These are phyloP conservation scores for Triadica sebifera DNA, from an alignment of 345 rosid genomes.

Conservation along the genomic window DNA sequence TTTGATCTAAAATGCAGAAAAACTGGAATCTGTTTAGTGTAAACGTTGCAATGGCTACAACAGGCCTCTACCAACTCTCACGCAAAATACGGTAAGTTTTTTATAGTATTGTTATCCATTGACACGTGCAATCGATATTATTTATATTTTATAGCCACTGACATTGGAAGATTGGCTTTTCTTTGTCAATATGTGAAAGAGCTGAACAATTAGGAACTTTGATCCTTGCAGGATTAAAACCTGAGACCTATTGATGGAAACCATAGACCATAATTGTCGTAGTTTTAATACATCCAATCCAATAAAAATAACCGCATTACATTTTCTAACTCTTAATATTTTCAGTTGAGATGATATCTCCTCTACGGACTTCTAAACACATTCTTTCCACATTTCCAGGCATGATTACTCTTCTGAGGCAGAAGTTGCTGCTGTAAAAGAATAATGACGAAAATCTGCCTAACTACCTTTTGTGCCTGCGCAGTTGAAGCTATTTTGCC, in stretches of 20 bases:
- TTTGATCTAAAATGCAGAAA: slow-evolving; percentile 46
- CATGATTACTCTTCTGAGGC: slow-evolving; percentile 53
- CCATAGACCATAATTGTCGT: neutral
- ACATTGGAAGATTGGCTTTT: neutral
- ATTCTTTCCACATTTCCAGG: slow-evolving; percentile 38
- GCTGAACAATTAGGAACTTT: neutral
- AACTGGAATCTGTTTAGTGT: slow-evolving; percentile 95
- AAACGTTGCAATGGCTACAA: slow-evolving; percentile 78
- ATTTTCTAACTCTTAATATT: neutral
- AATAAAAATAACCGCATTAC: neutral
- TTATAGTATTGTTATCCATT: neutral
- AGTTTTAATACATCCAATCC: neutral
- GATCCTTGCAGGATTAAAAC: neutral
- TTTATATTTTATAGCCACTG: neutral
- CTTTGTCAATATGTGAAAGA: neutral
- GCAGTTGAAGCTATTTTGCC: neutral
- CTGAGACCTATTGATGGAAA: neutral
- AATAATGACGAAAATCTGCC: slow-evolving; percentile 39
- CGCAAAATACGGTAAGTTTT: slow-evolving; percentile 73
- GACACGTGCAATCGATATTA: neutral
- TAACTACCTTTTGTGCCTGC: neutral
- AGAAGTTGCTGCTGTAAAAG: slow-evolving; percentile 45
- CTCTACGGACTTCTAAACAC: neutral
- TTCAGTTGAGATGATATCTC: neutral
- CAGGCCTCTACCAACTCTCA: slow-evolving; percentile 79